Percentiles rank a stretch among this genome's conserved stretches.
phyloP scores from a whole-genome alignment of 129 eudicot genomes.

The sunflower (Helianthus annuus) region HanXRQr2.0-SUNRISE NC_035436.2:183724955-183725454 shows the following conservation, averaged over 20 bases:
- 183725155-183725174: slow-evolving; percentile 15
- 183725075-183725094: slow-evolving; percentile 24
- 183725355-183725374: not conserved
- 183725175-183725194: slow-evolving; percentile 25
- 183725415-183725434: not conserved
- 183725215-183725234: not conserved
- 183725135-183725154: not conserved
- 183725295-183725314: not conserved
- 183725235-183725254: not conserved
- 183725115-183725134: slow-evolving; percentile 12
- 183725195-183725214: not conserved
- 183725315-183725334: not conserved
- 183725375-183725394: not conserved
- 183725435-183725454: not conserved
- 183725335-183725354: not conserved
- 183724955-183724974: slow-evolving; percentile 44
- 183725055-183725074: slow-evolving; percentile 10
- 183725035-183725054: slow-evolving; percentile 31
- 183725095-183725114: not conserved
- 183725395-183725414: not conserved
- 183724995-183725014: not conserved
- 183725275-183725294: not conserved
- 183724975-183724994: not conserved
- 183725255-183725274: not conserved
- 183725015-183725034: not conserved